These are phyloP conservation scores for Termitomyces bulborhizus DNA, from an alignment of 768 basidiomycete genomes.

Conservation along the genomic window DNA sequence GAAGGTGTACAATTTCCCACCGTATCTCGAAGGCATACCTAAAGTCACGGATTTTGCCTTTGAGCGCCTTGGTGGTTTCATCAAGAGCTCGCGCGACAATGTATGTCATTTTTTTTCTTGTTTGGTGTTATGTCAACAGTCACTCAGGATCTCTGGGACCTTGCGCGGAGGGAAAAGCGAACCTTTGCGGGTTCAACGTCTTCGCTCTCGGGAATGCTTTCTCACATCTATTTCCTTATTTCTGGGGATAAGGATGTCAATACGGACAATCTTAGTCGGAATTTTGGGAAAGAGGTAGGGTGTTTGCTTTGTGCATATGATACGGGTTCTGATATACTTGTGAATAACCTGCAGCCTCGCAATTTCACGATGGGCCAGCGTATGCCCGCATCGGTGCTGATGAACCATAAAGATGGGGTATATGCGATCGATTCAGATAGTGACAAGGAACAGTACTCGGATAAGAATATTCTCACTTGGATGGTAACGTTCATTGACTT, in stretches of 20 bases:
- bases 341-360: neutral
- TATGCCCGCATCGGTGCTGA: constrained; percentile 63
- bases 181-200: constrained; percentile 86
- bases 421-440: constrained; percentile 62
- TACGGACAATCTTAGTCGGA: constrained; percentile 48
- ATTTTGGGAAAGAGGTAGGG: constrained; percentile 56
- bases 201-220: constrained; percentile 75
- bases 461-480: constrained; percentile 72
- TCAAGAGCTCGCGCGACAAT: constrained; percentile 72
- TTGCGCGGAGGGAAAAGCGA: constrained; percentile 54
- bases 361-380: constrained; percentile 73
- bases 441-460: constrained; percentile 29
- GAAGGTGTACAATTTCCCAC: constrained; percentile 78
- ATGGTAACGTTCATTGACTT: constrained; percentile 39
- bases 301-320: neutral
- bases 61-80: constrained; percentile 65
- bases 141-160: constrained; percentile 51
- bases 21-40: constrained; percentile 68
- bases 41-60: constrained; percentile 81
- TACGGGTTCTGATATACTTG: neutral
- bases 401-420: constrained; percentile 60
- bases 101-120: constrained; percentile 28
- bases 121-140: neutral
- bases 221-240: constrained; percentile 84
- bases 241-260: constrained; percentile 68